Evolutionary conservation across 129 eudicot species (phyloP).

Genomic region (Flaveria linearis): DNA sequence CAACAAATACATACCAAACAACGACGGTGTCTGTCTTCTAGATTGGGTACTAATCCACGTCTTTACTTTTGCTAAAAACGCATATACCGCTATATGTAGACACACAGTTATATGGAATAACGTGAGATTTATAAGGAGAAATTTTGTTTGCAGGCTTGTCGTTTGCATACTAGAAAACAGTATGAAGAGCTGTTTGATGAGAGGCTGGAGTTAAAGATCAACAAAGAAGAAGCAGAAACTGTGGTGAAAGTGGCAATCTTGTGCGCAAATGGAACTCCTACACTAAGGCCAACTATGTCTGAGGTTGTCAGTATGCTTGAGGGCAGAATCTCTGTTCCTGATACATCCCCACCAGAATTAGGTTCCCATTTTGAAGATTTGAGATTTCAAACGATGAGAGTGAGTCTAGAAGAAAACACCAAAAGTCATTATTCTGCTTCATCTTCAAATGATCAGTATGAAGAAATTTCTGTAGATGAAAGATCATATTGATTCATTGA

Average conservation of each 20-base stretch:
- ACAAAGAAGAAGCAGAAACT: conserved; percentile 59
- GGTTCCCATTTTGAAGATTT: conserved; percentile 46
- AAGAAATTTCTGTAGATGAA: conserved; percentile 32
- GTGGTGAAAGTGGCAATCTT: conserved; percentile 59
- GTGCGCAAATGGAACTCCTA: conserved; percentile 71
- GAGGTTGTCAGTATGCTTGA: conserved; percentile 76
- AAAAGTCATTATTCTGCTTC: conserved; percentile 38
- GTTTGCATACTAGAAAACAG: conserved; percentile 46
- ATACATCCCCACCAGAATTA: conserved; percentile 34
- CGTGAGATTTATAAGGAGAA: background rate
- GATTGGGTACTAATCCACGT: conserved; percentile 43
- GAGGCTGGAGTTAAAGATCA: conserved; percentile 45
- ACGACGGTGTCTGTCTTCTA: conserved; percentile 47
- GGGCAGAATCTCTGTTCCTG: conserved; percentile 53
- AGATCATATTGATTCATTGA: conserved; percentile 21
- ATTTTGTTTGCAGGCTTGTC: conserved; percentile 54
- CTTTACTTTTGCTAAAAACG: background rate
- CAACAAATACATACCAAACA: conserved; percentile 38
- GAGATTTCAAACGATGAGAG: conserved; percentile 74
- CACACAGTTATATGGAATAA: background rate
- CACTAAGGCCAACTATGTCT: conserved; percentile 71
- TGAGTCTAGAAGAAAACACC: conserved; percentile 34
- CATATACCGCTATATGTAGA: background rate
- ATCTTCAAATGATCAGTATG: conserved; percentile 38
- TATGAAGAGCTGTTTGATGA: conserved; percentile 59